Conservation (phyloP, 2,329 filamentous ascomycete species). For the Ustulina deusta region DNA sequence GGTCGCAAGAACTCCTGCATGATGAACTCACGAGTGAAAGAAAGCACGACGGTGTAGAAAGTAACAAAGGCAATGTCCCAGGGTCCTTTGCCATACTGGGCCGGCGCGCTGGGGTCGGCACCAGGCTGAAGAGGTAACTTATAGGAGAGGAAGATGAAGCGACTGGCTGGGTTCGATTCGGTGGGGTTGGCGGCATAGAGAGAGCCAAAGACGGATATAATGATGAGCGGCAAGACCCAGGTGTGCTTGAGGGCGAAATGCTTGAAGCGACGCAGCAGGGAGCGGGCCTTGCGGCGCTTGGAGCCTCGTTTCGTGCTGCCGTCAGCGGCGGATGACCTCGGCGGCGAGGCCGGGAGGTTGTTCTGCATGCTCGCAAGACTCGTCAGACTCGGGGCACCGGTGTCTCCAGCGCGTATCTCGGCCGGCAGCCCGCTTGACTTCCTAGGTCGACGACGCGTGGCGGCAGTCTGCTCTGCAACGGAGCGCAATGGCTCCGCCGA, state of each 20-base stretch:
- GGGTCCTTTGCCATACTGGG: slow-evolving; percentile 88
- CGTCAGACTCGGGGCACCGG: slow-evolving; percentile 66
- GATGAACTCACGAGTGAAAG: slow-evolving; percentile 93
- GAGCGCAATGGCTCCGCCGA: slow-evolving; percentile 63
- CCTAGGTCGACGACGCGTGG: slow-evolving; percentile 60
- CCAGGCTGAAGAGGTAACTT: slow-evolving; percentile 67
- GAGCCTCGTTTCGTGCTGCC: slow-evolving; percentile 58
- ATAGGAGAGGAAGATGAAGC: slow-evolving; percentile 92
- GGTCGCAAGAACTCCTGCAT: slow-evolving; percentile 92
- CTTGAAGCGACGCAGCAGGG: slow-evolving; percentile 66
- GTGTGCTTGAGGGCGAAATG: slow-evolving; percentile 67
- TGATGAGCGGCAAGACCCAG: slow-evolving; percentile 74
- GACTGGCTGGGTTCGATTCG: slow-evolving; percentile 80
- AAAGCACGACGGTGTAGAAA: slow-evolving; percentile 91
- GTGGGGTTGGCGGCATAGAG: slow-evolving; percentile 82
- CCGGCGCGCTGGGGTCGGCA: slow-evolving; percentile 57
- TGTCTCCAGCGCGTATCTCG: slow-evolving; percentile 67
- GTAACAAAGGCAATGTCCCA: slow-evolving; percentile 87
- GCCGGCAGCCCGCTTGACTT: slow-evolving; percentile 68
- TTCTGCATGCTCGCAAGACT: slow-evolving; percentile 60
- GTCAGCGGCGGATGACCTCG: slow-evolving; percentile 41
- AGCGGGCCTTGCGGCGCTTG: slow-evolving; percentile 67
- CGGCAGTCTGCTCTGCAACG: slow-evolving; percentile 52
- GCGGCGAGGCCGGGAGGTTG: slow-evolving; percentile 35
- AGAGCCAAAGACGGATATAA: slow-evolving; percentile 72